A percentile compares a stretch with the other conserved stretches of the same genome.
Conservation (phyloP, 2,329 filamentous ascomycete genomes). For the Didymella lethalis region DNA sequence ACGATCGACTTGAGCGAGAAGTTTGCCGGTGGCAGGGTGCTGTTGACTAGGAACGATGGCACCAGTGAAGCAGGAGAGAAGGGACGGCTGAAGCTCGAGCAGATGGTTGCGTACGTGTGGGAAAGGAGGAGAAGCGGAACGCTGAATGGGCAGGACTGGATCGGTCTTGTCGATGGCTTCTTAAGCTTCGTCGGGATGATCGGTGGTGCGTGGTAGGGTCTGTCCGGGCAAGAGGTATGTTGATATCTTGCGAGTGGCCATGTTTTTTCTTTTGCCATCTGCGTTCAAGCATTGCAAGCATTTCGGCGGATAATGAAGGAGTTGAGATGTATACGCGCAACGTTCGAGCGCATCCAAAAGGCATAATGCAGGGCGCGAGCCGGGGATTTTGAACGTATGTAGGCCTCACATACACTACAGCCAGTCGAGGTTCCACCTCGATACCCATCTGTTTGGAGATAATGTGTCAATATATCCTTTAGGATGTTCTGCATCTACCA, state of each 20-base stretch:
- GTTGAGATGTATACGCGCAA: not conserved
- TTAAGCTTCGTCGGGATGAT: slow-evolving; percentile 41
- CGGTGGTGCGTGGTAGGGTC: slow-evolving; percentile 29
- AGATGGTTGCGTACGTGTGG: slow-evolving; percentile 42
- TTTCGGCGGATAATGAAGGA: not conserved
- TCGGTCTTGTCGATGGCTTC: slow-evolving; percentile 47
- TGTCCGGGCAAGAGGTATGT: not conserved
- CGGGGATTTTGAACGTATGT: not conserved
- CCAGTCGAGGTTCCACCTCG: not conserved
- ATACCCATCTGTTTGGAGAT: not conserved
- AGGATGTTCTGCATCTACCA: not conserved
- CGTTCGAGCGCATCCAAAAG: not conserved
- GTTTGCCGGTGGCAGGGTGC: slow-evolving; percentile 41
- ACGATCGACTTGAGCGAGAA: slow-evolving; percentile 50
- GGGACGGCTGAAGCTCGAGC: slow-evolving; percentile 33
- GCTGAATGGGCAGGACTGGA: slow-evolving; percentile 47
- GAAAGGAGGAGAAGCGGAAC: slow-evolving; percentile 42
- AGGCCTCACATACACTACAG: not conserved
- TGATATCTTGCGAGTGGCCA: not conserved
- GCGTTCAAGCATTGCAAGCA: slow-evolving; percentile 20
- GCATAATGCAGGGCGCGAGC: not conserved
- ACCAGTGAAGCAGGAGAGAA: slow-evolving; percentile 41
- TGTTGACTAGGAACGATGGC: slow-evolving; percentile 47
- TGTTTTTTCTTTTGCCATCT: slow-evolving; percentile 2
- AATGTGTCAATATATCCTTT: not conserved